Base-by-base conservation (phyloP, 169 alveolate species). In the Eimeria tenella region DNA sequence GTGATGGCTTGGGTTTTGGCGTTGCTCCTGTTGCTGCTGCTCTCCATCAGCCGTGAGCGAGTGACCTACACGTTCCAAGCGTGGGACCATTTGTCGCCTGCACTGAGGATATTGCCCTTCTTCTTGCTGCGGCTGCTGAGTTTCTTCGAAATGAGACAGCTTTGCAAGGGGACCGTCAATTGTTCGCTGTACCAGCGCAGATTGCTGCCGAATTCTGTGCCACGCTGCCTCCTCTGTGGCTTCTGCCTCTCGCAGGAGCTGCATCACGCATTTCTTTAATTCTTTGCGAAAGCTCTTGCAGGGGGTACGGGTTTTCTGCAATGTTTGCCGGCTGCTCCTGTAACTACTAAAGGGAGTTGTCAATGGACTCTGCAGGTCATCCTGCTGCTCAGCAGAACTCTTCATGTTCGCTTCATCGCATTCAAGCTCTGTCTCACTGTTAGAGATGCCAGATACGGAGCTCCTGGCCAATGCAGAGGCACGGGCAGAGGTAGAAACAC, bases 141-240 rank as follows among this genome's bases (percentile, higher is more conserved):
- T 65, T 19, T 25, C 93, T 13, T 50, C 93, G n/a, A 68, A n/a
- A 68, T 62, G 90, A 17, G 90, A 83, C 17, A 23, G n/a, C 17
- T 53, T 5, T 23, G 90, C 60, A 42, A 83, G 90, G 42, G 90
- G 90, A 15, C 90, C 90, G 49, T 83, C 90, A 23, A 83, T 50
- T 17, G 90, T 83, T 31, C 52, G 90, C 75, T 83, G 90, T 75
- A 83, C 75, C 56, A 83, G 77, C 5, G 90, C 90, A 5, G 93
- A 11, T 58, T 62, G 82, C 17, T 62, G 58, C 83, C 4, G 10
- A 62, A 87, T 56, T 55, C 88, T 31, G 42, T 53, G 58, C 70
- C 87, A 68, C 23, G 87, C 77, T 0, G 74, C 82, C 73, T 71
- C 86, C 23, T 86, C 83, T 19, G 53, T 56, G 1, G 50, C 63